phyloP scores from a whole-genome alignment of 352 stramenopile genomes.

The Globisporangium perplexum region DNA sequence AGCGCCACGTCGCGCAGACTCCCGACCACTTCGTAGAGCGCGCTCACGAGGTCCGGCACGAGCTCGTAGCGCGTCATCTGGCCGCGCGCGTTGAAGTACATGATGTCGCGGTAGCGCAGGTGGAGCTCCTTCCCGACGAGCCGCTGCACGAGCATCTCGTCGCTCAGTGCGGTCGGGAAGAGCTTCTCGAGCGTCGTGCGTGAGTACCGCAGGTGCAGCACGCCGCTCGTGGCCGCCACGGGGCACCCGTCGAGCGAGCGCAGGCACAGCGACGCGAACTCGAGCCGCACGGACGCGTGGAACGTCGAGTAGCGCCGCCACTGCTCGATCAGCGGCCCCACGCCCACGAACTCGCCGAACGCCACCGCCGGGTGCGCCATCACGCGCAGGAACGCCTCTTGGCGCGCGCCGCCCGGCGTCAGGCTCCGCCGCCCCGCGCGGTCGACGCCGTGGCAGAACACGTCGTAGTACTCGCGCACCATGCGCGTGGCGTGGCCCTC shows the following conservation, averaged over 20 bases:
- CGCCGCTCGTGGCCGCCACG: slow-evolving; percentile 21
- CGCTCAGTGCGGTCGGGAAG: slow-evolving; percentile 27
- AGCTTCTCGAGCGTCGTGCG: slow-evolving; percentile 39
- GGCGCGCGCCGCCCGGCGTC: slow-evolving; percentile 10
- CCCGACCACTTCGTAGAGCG: slow-evolving; percentile 30
- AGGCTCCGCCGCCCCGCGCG: too few relatives aligned
- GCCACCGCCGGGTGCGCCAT: slow-evolving; percentile 20
- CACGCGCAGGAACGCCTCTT: slow-evolving; percentile 20
- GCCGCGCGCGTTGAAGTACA: slow-evolving; percentile 29
- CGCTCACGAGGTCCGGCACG: slow-evolving; percentile 28
- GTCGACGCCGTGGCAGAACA: slow-evolving; percentile 26
- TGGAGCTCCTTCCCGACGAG: slow-evolving; percentile 40
- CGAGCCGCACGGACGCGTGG: slow-evolving; percentile 25
- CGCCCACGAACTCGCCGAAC: slow-evolving; percentile 17
- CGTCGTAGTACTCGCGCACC: slow-evolving; percentile 31
- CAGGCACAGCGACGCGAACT: slow-evolving; percentile 19
- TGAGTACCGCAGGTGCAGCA: slow-evolving; percentile 37
- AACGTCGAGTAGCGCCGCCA: slow-evolving; percentile 24
- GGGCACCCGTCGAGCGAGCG: slow-evolving; percentile 15
- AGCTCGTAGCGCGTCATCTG: slow-evolving; percentile 27
- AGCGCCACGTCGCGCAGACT: slow-evolving; percentile 26
- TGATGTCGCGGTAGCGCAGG: slow-evolving; percentile 31
- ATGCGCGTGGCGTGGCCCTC: slow-evolving; percentile 18
- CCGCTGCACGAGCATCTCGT: slow-evolving; percentile 35
- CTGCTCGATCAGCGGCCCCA: slow-evolving; percentile 18